Evolutionary conservation across 495 filamentous ascomycete genomes (phyloP), one percentile per base, ranked within the genome.

Genomic region (Copromyces sp.): DNA sequence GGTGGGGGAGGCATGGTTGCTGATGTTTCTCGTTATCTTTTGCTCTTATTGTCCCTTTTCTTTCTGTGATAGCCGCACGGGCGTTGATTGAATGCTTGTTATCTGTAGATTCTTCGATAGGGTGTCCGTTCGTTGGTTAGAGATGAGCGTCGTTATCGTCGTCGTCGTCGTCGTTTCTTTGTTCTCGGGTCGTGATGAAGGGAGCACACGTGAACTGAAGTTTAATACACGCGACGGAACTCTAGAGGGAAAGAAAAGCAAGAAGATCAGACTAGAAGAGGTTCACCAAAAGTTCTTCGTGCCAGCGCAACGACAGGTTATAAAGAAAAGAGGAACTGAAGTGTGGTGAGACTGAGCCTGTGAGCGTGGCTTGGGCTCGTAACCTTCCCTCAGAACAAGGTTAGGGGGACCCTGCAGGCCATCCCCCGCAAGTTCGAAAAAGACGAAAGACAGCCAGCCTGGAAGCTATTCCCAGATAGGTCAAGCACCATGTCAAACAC

Each of bases 1-100:
- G 53, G 12, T 8, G 73, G 71, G 47, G 41, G 59, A 5, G 74
- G 44, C 77, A 78, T 79, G 41, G 40, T 74, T 47, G 53, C 41
- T 59, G n/a, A n/a, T n/a, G n/a, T n/a, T n/a, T n/a, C n/a, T n/a
- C n/a, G n/a, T n/a, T n/a, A n/a, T n/a, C n/a, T n/a, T n/a, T n/a
- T n/a, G n/a, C n/a, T n/a, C n/a, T n/a, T n/a, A n/a, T n/a, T n/a
- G n/a, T n/a, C n/a, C n/a, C n/a, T n/a, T n/a, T n/a, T n/a, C n/a
- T n/a, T n/a, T n/a, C n/a, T n/a, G n/a, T n/a, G n/a, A n/a, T n/a
- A n/a, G n/a, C n/a, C n/a, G n/a, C n/a, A n/a, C n/a, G n/a, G n/a
- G n/a, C n/a, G n/a, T n/a, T n/a, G n/a, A n/a, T n/a, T n/a, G n/a
- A n/a, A n/a, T n/a, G n/a, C n/a, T n/a, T n/a, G n/a, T n/a, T n/a